A percentile compares a stretch with the other conserved stretches of the same genome.
Conservation (phyloP, 495 filamentous ascomycete species). For the Collariella sp. region DNA sequence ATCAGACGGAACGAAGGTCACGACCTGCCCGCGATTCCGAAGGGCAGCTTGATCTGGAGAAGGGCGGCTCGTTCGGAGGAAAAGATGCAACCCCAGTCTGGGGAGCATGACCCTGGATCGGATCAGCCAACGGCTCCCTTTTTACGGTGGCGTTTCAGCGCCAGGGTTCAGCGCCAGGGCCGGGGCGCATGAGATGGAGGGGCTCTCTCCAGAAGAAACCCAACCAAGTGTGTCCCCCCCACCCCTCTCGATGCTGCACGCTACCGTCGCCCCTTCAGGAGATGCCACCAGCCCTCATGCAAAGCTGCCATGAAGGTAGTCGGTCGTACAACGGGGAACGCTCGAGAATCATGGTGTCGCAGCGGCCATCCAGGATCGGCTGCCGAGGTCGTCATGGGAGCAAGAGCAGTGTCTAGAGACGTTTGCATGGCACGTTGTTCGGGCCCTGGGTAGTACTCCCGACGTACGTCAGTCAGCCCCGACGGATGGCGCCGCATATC, state of each 20-base stretch:
- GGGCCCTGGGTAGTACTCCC: neutral
- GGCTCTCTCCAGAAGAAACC: neutral
- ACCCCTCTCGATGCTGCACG: slow-evolving; percentile 14
- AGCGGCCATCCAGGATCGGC: slow-evolving; percentile 13
- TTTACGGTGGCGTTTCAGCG: slow-evolving; percentile 25
- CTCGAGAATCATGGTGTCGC: slow-evolving; percentile 27
- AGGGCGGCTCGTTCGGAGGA: slow-evolving; percentile 21
- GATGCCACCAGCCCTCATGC: slow-evolving; percentile 20
- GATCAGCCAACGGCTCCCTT: slow-evolving; percentile 1
- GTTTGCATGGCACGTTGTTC: slow-evolving; percentile 12
- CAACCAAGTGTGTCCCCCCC: neutral
- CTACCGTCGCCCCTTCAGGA: slow-evolving; percentile 13
- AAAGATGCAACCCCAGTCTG: slow-evolving; percentile 8
- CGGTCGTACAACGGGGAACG: slow-evolving; percentile 21
- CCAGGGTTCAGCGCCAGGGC: slow-evolving; percentile 27
- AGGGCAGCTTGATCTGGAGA: slow-evolving; percentile 10
- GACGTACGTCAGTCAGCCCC: neutral
- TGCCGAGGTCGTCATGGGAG: slow-evolving; percentile 15
- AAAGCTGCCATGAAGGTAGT: slow-evolving; percentile 16
- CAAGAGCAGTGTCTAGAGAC: slow-evolving; percentile 13
- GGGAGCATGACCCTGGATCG: slow-evolving; percentile 9
- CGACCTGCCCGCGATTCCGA: slow-evolving; percentile 13
- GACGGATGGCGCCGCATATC: neutral
- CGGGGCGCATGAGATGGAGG: slow-evolving; percentile 21
- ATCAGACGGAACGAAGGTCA: slow-evolving; percentile 24